These are phyloP conservation scores for Eleusine coracana DNA, from an alignment of 176 grass and related monocot genomes.

Conservation along the genomic window DNA sequence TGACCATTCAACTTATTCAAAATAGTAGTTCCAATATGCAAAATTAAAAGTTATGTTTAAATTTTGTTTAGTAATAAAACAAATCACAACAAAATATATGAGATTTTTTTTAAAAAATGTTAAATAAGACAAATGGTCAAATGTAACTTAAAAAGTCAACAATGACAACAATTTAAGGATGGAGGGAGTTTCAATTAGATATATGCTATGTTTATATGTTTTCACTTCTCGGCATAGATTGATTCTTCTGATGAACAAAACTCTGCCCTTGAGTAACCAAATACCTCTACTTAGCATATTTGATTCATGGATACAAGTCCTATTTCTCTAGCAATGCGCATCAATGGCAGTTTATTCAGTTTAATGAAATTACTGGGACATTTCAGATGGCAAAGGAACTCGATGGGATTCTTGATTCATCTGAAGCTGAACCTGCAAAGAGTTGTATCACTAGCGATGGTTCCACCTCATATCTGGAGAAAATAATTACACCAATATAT, in stretches of 20 bases:
- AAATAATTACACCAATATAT: slow-evolving; percentile 89
- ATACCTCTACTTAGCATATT: background rate
- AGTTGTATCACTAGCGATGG: slow-evolving; percentile 57
- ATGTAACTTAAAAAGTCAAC: too few species aligned
- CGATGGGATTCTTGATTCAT: slow-evolving; percentile 88
- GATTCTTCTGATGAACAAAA: slow-evolving; percentile 1
- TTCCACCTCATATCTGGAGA: slow-evolving; percentile 69
- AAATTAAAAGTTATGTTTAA: too few species aligned
- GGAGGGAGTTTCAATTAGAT: background rate
- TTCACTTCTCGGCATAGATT: slow-evolving; percentile 15
- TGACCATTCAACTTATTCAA: too few species aligned
- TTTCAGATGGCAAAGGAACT: slow-evolving; percentile 95
- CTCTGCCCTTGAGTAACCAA: slow-evolving; percentile 9
- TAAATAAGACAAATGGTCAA: too few species aligned
- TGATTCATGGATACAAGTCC: background rate
- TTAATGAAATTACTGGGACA: slow-evolving; percentile 27
- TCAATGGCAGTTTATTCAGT: background rate
- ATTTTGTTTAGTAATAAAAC: too few species aligned
- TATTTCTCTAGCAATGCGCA: slow-evolving; percentile 22
- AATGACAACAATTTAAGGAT: too few species aligned
- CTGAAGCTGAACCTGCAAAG: slow-evolving; percentile 63
- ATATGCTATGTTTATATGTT: background rate
- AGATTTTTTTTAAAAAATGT: too few species aligned
- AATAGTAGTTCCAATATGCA: too few species aligned
- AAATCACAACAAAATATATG: too few species aligned